Evolutionary conservation across 1,139 yeast genomes (phyloP).

Genomic region (Taphrina wiesneri): DNA sequence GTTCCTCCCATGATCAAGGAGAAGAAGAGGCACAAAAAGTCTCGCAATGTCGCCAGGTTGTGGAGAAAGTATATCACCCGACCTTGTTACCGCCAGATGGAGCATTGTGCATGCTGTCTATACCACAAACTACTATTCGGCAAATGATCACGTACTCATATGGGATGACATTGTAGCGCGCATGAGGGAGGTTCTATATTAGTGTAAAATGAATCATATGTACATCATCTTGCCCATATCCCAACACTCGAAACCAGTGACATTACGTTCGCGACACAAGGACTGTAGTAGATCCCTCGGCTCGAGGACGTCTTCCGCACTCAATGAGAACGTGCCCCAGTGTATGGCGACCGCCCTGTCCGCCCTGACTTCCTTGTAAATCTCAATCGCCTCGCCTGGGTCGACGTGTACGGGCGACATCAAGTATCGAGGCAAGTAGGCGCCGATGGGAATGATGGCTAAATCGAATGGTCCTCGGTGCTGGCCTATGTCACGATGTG

Average conservation of each 20-base stretch:
- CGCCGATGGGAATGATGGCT: conserved; percentile 90
- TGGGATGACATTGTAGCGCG: background rate
- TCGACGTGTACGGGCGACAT: conserved; percentile 80
- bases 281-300: conserved; percentile 58
- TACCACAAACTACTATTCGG: background rate
- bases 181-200: too few species aligned
- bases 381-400: conserved; percentile 71
- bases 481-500: conserved; percentile 61
- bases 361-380: conserved; percentile 64
- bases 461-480: conserved; percentile 60
- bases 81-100: background rate
- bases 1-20: too few species aligned
- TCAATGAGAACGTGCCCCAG: conserved; percentile 90
- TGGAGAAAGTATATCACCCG: background rate
- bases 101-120: background rate
- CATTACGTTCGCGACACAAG: conserved; percentile 1
- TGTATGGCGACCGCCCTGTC: conserved; percentile 79
- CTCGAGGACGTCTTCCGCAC: conserved; percentile 82
- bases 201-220: background rate
- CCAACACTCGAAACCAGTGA: conserved; percentile 30
- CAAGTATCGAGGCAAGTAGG: conserved; percentile 94
- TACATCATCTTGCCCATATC: conserved; percentile 26
- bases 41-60: too few species aligned
- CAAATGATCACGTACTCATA: background rate
- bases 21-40: too few species aligned